Conservation (phyloP, 306 rosid species). For the Prunus armeniaca region DNA sequence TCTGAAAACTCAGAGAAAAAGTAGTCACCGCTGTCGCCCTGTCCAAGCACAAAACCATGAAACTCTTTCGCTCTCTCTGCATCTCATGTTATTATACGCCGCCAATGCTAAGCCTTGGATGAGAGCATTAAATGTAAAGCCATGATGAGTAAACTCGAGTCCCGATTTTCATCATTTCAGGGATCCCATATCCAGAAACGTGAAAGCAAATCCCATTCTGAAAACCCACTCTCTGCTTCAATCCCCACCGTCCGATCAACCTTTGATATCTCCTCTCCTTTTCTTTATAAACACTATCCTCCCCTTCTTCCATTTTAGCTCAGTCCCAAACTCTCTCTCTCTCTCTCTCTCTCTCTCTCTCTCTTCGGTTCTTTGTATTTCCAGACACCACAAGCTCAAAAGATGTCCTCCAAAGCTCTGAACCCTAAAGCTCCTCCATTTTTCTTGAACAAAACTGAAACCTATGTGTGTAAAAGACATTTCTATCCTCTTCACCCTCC, state of each 20-base stretch:
- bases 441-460: background rate
- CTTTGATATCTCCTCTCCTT: background rate
- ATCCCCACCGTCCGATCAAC: background rate
- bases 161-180: conserved; percentile 19
- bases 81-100: background rate
- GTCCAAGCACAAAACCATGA: no score
- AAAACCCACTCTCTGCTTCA: background rate
- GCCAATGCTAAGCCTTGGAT: background rate
- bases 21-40: no score
- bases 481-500: background rate
- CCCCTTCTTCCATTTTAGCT: background rate
- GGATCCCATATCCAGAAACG: background rate
- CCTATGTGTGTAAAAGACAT: background rate
- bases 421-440: conserved; percentile 16
- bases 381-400: no score
- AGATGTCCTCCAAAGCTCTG: background rate
- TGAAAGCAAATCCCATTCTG: no score
- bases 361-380: no score
- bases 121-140: conserved; percentile 9
- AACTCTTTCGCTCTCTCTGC: background rate
- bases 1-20: no score
- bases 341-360: no score
- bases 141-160: background rate
- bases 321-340: background rate
- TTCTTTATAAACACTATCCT: background rate